Percentiles rank a stretch among this genome's conserved stretches.
Evolutionary conservation across 495 filamentous ascomycete species (phyloP).

Genomic region (Penicillium ochrochloron): DNA sequence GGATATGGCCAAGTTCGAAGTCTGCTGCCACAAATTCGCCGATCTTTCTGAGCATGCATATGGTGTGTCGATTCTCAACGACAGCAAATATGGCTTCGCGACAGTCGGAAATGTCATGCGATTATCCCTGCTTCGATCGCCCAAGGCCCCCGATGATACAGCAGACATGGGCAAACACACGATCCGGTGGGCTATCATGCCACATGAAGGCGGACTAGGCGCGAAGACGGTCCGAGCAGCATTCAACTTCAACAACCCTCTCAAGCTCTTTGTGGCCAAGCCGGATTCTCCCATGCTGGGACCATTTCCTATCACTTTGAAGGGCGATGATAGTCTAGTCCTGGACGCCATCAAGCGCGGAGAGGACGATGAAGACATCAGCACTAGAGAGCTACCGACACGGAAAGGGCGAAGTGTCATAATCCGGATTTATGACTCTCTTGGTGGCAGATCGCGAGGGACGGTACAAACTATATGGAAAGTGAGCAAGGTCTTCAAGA

Average conservation of each 20-base stretch:
- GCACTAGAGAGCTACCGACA: conserved; percentile 64
- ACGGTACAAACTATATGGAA: conserved; percentile 65
- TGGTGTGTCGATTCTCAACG: conserved; percentile 92
- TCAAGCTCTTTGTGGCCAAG: conserved; percentile 50
- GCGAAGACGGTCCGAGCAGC: conserved; percentile 80
- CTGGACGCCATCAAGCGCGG: conserved; percentile 88
- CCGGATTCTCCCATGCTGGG: conserved; percentile 20
- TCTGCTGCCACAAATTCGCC: conserved; percentile 95
- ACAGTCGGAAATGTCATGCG: conserved; percentile 89
- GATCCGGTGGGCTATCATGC: conserved; percentile 90
- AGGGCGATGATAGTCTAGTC: conserved; percentile 63
- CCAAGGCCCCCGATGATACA: conserved; percentile 93
- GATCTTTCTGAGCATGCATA: conserved; percentile 91
- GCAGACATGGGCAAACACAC: conserved; percentile 93
- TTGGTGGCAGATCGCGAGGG: conserved; percentile 78
- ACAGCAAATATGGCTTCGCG: conserved; percentile 96
- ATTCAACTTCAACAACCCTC: conserved; percentile 86
- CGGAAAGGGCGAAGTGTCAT: conserved; percentile 79
- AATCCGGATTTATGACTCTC: conserved; percentile 82
- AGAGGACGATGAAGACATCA: conserved; percentile 93
- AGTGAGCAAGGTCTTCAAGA: conserved; percentile 77
- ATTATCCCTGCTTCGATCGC: conserved; percentile 81
- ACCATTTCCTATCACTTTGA: conserved; percentile 57
- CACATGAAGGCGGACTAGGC: conserved; percentile 73
- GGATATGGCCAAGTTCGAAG: conserved; percentile 99